These are phyloP conservation scores for Sclerotinia nivalis DNA, from an alignment of 2,329 filamentous ascomycete genomes.

Conservation along the genomic window DNA sequence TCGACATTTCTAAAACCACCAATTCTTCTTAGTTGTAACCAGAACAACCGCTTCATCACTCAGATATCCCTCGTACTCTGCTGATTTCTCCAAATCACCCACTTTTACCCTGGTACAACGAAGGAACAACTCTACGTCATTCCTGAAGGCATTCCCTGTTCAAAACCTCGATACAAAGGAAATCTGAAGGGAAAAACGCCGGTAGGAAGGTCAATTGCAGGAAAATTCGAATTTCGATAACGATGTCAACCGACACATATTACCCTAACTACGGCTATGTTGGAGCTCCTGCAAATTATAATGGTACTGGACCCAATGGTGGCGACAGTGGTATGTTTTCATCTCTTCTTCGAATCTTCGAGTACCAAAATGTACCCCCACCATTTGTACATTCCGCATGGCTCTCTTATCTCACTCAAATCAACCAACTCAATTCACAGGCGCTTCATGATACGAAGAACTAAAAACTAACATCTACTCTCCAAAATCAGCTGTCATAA, in stretches of 20 bases:
- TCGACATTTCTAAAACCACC: background rate
- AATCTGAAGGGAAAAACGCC: background rate
- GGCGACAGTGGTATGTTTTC: slow-evolving; percentile 42
- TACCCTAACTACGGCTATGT: slow-evolving; percentile 52
- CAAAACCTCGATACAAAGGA: background rate
- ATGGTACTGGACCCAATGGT: slow-evolving; percentile 53
- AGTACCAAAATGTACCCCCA: background rate
- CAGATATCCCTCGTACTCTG: background rate
- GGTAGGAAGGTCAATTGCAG: slow-evolving; percentile 16
- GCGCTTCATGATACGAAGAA: background rate
- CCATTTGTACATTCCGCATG: slow-evolving; percentile 4
- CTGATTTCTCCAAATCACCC: background rate
- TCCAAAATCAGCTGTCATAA: slow-evolving; percentile 64
- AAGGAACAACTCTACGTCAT: background rate
- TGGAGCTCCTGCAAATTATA: slow-evolving; percentile 60
- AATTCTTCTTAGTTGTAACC: background rate
- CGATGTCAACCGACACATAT: slow-evolving; percentile 25
- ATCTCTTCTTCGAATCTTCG: background rate
- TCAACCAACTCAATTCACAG: background rate
- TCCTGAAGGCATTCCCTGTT: background rate
- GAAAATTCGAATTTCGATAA: background rate
- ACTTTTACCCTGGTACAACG: background rate
- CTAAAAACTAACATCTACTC: slow-evolving; percentile 18
- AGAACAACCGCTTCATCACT: background rate
- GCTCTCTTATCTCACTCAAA: background rate